A percentile compares a stretch with the other conserved stretches of the same genome.
phyloP scores from a whole-genome alignment of 1,139 yeast genomes.

The Komagataea norvegica region DNA sequence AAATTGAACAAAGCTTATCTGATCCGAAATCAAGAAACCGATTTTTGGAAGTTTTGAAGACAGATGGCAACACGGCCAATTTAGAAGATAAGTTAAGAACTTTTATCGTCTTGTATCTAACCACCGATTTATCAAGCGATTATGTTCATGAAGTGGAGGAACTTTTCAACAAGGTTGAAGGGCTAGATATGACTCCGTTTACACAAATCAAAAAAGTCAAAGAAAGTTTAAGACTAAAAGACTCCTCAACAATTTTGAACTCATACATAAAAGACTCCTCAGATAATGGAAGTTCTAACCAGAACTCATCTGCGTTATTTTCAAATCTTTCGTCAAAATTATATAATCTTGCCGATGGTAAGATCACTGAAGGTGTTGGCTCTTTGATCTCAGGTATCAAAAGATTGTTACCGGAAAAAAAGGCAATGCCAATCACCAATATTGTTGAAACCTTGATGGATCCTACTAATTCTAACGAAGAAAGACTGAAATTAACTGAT shows the following conservation, averaged over 20 bases:
- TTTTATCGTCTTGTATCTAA: conserved; percentile 65
- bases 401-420: conserved; percentile 81
- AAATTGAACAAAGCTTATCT: conserved; percentile 75
- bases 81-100: conserved; percentile 81
- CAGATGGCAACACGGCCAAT: conserved; percentile 39
- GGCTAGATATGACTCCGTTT: conserved; percentile 59
- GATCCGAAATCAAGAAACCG: conserved; percentile 58
- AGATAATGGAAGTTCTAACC: conserved; percentile 23
- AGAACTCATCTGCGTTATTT: conserved; percentile 55
- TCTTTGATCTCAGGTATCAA: conserved; percentile 85
- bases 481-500: conserved; percentile 68
- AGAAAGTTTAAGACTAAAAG: conserved; percentile 67
- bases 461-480: conserved; percentile 59
- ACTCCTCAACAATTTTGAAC: conserved; percentile 35
- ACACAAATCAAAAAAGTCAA: conserved; percentile 74
- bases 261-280: conserved; percentile 24
- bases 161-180: conserved; percentile 51
- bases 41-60: conserved; percentile 52
- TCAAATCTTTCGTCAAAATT: conserved; percentile 73
- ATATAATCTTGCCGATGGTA: conserved; percentile 80
- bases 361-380: conserved; percentile 71
- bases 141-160: conserved; percentile 65
- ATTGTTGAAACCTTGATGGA: conserved; percentile 90
- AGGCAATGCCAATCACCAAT: conserved; percentile 82
- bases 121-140: conserved; percentile 53